These are phyloP conservation scores for Typha latifolia DNA, from an alignment of 176 grass and related monocot species.

Conservation along the genomic window DNA sequence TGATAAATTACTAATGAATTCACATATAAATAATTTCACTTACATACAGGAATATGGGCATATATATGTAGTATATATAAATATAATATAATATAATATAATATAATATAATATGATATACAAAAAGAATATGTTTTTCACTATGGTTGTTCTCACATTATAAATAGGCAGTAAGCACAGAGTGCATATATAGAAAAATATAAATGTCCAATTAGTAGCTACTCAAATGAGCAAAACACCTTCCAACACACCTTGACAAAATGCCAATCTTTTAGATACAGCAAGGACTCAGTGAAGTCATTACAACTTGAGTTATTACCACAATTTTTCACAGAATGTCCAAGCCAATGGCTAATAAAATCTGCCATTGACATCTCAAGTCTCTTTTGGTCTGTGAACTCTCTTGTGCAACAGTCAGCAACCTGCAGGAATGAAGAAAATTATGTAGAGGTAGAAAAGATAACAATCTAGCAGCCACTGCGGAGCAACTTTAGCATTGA, in stretches of 20 bases:
- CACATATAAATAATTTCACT: no score
- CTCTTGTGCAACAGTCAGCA: constrained; percentile 56
- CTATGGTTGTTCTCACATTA: neutral
- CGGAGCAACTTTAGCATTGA: no score
- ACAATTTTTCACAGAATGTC: constrained; percentile 6
- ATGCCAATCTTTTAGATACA: constrained; percentile 96
- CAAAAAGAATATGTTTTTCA: neutral
- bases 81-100: neutral
- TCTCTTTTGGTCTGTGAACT: constrained; percentile 70
- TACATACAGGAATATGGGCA: neutral
- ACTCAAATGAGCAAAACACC: constrained; percentile 1
- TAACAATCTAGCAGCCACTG: no score
- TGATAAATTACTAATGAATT: no score
- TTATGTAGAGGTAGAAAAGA: neutral
- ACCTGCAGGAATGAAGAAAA: constrained; percentile 37
- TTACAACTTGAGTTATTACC: constrained; percentile 8
- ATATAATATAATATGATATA: neutral
- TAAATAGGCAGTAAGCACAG: neutral
- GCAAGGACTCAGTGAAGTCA: constrained; percentile 18
- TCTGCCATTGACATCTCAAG: constrained; percentile 72
- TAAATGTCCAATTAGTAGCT: neutral
- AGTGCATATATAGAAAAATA: neutral
- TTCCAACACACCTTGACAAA: constrained; percentile 55
- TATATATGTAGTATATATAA: neutral
- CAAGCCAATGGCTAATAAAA: constrained; percentile 49